These are phyloP conservation scores for Sphaerulina vaccinii DNA, from an alignment of 2,329 filamentous ascomycete genomes.

Conservation along the genomic window DNA sequence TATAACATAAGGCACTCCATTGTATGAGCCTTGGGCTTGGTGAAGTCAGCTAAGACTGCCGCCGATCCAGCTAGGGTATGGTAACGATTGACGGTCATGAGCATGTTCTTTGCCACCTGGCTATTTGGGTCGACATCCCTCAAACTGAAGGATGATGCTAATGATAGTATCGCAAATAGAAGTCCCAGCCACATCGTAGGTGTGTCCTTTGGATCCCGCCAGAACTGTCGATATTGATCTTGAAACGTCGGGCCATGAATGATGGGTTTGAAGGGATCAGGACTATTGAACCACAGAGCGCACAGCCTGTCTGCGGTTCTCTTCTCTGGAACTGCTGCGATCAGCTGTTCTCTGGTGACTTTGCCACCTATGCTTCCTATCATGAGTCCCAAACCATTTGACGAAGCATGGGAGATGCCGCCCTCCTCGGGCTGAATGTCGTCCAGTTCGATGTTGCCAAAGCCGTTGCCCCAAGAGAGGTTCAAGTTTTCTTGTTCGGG, in stretches of 20 bases:
- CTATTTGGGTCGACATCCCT: constrained; percentile 29
- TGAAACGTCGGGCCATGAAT: constrained; percentile 57
- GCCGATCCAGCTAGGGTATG: constrained; percentile 35
- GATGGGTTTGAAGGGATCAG: constrained; percentile 48
- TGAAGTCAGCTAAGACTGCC: constrained; percentile 42
- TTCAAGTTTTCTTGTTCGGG: constrained; percentile 19
- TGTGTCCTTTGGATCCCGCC: constrained; percentile 40
- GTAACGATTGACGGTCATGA: constrained; percentile 30
- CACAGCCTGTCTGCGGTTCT: constrained; percentile 31
- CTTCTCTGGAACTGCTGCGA: constrained; percentile 37
- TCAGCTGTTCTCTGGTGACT: constrained; percentile 34
- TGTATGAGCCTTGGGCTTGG: constrained; percentile 45
- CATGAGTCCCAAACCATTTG: constrained; percentile 31
- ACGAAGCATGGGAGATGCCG: constrained; percentile 9
- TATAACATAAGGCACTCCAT: constrained; percentile 43
- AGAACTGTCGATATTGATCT: constrained; percentile 47
- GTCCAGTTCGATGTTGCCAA: constrained; percentile 16
- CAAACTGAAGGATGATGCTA: constrained; percentile 38
- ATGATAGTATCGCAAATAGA: constrained; percentile 48
- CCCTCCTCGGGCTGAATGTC: not conserved
- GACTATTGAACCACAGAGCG: constrained; percentile 38
- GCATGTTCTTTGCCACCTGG: constrained; percentile 20
- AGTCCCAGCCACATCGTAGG: constrained; percentile 50
- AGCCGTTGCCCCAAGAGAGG: constrained; percentile 12
- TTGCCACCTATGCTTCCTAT: constrained; percentile 19